Evolutionary conservation across 495 filamentous ascomycete genomes (phyloP), one percentile per base, ranked within the genome.

Genomic region (Lindgomyces ingoldianus): DNA sequence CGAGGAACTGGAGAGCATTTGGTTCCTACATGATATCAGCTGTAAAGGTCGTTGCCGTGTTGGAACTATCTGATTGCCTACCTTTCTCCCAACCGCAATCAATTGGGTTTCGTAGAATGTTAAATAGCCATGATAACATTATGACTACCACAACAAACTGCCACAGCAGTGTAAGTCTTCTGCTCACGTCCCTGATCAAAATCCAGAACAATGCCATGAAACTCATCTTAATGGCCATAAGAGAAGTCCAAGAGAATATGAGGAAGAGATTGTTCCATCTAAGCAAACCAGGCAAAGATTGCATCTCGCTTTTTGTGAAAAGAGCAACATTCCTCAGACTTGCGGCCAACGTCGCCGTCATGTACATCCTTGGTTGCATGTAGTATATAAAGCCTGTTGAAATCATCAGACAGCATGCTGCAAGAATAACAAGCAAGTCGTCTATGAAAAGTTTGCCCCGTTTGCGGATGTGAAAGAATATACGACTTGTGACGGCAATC

Each of bases 1-100:
- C 51, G 51, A 8, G 51, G 51, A 25, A 8, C 12, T 39, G 51
- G 51, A 39, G 14, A 55, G 51, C 51, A 55, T 55, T 39, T 55
- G 19, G 24, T 12, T 52, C 18, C 49, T 26, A 4, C 49, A 29
- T 41, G 19, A 10, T 25, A 52, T 25, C 49, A 33, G 19, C 21
- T 25, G n/a, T 18, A 21, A 18, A 41, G 25, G 21, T 12, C 26
- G n/a, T 8, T 33, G n/a, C 3, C 19, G 18, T 11, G 26, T 11
- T 36, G 14, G 24, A 33, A 36, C 51, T 36, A 55, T 25, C 14
- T 39, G 51, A 4, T 18, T 51, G 3, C 48, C 25, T 22, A 27
- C 12, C 48, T 51, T 18, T 55, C n/a, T 8, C 30, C 19, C 27
- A n/a, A 41, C 51, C 51, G 19, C 51, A 55, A 11, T 36, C 21